A percentile compares a stretch with the other conserved stretches of the same genome.
These are phyloP conservation scores for Stachybotrys echinatus DNA, from an alignment of 2,329 filamentous ascomycete species.

Conservation along the genomic window DNA sequence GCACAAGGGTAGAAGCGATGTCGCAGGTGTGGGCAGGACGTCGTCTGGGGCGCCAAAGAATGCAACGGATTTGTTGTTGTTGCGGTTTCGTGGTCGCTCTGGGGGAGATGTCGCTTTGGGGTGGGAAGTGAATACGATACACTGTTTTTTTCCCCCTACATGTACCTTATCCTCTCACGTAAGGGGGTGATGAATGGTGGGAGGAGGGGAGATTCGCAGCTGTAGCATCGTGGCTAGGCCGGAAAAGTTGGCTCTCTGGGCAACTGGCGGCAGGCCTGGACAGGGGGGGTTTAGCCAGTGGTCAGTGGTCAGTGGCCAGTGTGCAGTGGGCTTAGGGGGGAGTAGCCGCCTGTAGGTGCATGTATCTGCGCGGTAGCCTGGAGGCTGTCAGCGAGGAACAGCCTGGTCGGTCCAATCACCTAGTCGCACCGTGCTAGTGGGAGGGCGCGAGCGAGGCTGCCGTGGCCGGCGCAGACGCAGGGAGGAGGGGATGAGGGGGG, in stretches of 20 bases:
- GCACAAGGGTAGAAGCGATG: constrained; percentile 12
- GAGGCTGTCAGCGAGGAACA: background rate
- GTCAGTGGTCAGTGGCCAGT: too few relatives aligned
- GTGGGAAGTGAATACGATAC: background rate
- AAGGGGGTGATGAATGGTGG: background rate
- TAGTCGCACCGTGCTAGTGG: background rate
- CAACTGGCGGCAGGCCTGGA: background rate
- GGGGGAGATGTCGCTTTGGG: too few relatives aligned
- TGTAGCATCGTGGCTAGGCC: background rate
- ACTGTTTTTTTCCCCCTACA: too few relatives aligned
- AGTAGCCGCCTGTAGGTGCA: background rate
- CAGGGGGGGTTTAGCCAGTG: too few relatives aligned
- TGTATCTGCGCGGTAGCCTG: background rate
- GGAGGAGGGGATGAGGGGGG: background rate
- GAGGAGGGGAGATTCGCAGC: background rate
- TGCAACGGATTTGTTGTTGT: background rate
- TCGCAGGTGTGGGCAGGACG: constrained; percentile 7
- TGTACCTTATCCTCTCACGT: background rate
- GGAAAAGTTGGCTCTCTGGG: background rate
- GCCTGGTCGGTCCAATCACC: too few relatives aligned
- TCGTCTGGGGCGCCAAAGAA: background rate
- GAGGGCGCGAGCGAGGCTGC: too few relatives aligned
- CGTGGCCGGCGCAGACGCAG: background rate
- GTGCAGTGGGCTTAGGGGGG: too few relatives aligned
- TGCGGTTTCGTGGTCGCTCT: background rate